Percentiles rank a stretch among this genome's conserved stretches.
These are phyloP conservation scores for Microcos paniculata DNA, from an alignment of 345 rosid species.

Conservation along the genomic window DNA sequence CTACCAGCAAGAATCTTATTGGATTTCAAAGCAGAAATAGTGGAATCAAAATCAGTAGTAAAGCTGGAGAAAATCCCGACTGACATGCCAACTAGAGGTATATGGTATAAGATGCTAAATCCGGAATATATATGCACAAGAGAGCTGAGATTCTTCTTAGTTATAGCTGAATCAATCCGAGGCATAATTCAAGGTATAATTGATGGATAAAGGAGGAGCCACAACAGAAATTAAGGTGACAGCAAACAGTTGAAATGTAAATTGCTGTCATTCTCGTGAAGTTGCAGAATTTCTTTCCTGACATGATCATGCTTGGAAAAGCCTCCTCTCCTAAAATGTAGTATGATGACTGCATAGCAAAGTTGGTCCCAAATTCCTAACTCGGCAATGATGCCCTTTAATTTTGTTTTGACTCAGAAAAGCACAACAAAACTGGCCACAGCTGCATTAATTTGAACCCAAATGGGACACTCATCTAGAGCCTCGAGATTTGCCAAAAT, in stretches of 20 bases:
- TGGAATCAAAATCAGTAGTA: slow-evolving; percentile 7
- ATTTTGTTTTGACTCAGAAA: background rate
- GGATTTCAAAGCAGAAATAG: background rate
- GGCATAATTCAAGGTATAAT: background rate
- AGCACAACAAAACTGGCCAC: background rate
- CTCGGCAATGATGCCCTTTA: background rate
- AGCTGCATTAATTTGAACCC: background rate
- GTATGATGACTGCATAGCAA: background rate
- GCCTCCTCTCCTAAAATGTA: background rate
- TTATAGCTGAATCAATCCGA: background rate
- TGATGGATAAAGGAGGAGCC: background rate
- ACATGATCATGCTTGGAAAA: slow-evolving; percentile 1
- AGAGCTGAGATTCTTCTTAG: background rate
- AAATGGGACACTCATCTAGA: background rate
- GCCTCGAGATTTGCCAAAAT: background rate
- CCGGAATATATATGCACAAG: background rate
- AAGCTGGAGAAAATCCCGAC: background rate
- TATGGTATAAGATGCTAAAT: background rate
- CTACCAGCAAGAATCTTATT: slow-evolving; percentile 1
- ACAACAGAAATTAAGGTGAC: slow-evolving; percentile 7
- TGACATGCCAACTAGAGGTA: background rate
- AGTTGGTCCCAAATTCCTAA: background rate
- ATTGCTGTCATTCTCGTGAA: background rate
- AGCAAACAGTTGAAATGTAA: background rate
- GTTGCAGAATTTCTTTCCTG: background rate